These are phyloP conservation scores for Ambrosia hybrid DNA, from an alignment of 140 eudicot genomes.

Conservation along the genomic window DNA sequence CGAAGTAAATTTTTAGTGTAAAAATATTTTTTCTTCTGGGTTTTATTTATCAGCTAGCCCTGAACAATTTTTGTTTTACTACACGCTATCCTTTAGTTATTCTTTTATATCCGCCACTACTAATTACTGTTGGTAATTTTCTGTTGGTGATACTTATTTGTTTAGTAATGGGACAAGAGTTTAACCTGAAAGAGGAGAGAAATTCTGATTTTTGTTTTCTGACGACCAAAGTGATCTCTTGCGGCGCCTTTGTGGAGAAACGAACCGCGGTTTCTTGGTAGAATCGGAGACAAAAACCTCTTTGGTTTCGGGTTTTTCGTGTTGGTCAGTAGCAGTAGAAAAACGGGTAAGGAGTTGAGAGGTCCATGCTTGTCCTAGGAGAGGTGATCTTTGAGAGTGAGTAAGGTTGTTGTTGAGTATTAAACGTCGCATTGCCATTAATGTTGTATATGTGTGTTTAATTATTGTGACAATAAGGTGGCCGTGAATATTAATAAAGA, in stretches of 20 bases:
- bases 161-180: no score
- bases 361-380: slow-evolving; percentile 22
- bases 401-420: slow-evolving; percentile 16
- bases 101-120: no score
- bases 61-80: no score
- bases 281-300: slow-evolving; percentile 25
- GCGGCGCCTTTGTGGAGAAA: slow-evolving; percentile 25
- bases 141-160: no score
- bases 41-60: no score
- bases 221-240: slow-evolving; percentile 33
- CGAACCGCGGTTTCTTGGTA: slow-evolving; percentile 14
- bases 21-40: no score
- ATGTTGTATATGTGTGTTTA: slow-evolving; percentile 10
- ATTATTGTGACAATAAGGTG: not conserved
- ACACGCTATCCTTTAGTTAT: no score
- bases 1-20: no score
- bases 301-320: slow-evolving; percentile 14
- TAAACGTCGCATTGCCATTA: slow-evolving; percentile 28
- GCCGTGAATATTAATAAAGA: not conserved
- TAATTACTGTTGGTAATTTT: no score
- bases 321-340: slow-evolving; percentile 20
- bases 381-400: slow-evolving; percentile 23
- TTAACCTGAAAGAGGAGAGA: slow-evolving; percentile 36
- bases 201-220: slow-evolving; percentile 15
- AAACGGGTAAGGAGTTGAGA: slow-evolving; percentile 26